Conservation (phyloP, 225 moss, liverwort and hornwort genomes). For the Neckera pumila region DNA sequence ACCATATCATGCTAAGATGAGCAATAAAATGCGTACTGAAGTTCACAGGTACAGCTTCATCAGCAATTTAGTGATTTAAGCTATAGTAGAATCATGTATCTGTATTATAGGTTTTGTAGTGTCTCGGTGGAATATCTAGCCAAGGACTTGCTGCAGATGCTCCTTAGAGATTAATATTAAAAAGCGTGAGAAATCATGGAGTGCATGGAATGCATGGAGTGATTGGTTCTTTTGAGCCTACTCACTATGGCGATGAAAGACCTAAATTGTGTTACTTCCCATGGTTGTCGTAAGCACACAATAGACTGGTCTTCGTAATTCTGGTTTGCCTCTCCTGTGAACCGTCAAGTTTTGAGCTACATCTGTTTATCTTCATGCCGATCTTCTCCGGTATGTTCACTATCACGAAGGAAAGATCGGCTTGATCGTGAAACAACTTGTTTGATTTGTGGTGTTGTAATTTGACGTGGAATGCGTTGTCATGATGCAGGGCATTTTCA, state of each 20-base stretch:
- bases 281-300: neutral
- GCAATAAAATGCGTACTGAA: constrained; percentile 45
- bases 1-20: constrained; percentile 83
- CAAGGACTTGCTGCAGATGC: neutral
- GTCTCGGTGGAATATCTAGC: neutral
- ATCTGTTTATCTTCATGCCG: neutral
- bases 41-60: constrained; percentile 54
- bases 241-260: neutral
- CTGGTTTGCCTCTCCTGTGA: neutral
- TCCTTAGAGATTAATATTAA: neutral
- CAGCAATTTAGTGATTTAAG: neutral
- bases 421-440: neutral
- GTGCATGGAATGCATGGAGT: neutral
- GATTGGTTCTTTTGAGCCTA: neutral
- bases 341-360: neutral
- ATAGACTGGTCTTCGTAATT: neutral
- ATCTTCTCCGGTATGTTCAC: neutral
- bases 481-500: constrained; percentile 67
- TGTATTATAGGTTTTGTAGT: neutral
- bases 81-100: neutral
- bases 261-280: neutral
- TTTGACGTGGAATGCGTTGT: neutral
- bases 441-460: neutral
- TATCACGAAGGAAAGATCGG: neutral
- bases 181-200: neutral